Conservation (phyloP, 78 protist genomes). For the Dictyostelium discoideum region DNA sequence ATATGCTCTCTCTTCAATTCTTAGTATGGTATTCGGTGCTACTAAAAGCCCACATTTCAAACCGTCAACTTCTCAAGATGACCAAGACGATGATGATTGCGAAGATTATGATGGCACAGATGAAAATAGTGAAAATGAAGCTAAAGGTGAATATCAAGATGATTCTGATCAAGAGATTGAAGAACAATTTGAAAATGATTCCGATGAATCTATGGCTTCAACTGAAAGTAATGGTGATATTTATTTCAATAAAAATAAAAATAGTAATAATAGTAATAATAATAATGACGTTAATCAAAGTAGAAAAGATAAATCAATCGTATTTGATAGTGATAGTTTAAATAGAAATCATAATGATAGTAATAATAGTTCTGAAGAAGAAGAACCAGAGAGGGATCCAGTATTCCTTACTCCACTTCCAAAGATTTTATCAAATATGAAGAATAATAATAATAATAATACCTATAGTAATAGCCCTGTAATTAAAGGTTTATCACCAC, state of each 20-base stretch:
- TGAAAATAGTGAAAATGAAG: background rate
- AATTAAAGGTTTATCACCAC: slow-evolving; percentile 19
- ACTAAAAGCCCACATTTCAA: background rate
- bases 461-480: background rate
- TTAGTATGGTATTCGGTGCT: background rate
- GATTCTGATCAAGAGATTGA: slow-evolving; percentile 9
- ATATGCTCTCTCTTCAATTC: background rate
- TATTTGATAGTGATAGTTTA: slow-evolving; percentile 2
- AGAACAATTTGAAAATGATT: background rate
- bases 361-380: background rate
- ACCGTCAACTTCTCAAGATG: background rate
- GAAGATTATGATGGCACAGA: background rate
- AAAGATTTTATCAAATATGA: background rate
- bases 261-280: no score
- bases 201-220: background rate
- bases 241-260: background rate
- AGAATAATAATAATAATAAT: background rate
- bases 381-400: background rate
- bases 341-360: background rate
- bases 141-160: background rate
- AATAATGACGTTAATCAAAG: background rate
- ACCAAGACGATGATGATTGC: background rate
- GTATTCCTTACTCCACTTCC: slow-evolving; percentile 3
- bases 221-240: background rate
- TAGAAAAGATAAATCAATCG: slow-evolving; percentile 12